These are phyloP conservation scores for Hsuehochloa calcarea DNA, from an alignment of 176 grass and related monocot genomes.

Conservation along the genomic window DNA sequence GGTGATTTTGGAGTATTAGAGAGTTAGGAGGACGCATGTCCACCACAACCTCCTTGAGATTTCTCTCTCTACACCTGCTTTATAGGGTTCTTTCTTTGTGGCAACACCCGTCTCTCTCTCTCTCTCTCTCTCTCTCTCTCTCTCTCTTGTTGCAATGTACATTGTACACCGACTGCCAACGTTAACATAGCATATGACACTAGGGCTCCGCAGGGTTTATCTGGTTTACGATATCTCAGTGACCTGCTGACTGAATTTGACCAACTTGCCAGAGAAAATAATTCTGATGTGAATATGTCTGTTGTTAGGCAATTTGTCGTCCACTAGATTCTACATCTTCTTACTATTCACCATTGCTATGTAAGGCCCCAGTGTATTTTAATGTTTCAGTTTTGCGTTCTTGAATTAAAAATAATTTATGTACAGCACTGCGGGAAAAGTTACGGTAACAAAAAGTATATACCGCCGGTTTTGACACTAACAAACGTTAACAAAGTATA, in stretches of 20 bases:
- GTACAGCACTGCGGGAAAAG: background rate
- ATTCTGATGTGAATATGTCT: conserved; percentile 9
- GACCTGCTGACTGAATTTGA: conserved; percentile 21
- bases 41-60: conserved; percentile 64
- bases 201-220: conserved; percentile 24
- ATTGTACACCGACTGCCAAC: conserved; percentile 26
- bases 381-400: background rate
- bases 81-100: conserved; percentile 39
- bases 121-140: conserved; percentile 37
- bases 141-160: background rate
- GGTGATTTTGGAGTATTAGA: conserved; percentile 50
- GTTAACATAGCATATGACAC: conserved; percentile 11
- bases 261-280: conserved; percentile 15
- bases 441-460: background rate
- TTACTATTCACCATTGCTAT: conserved; percentile 18
- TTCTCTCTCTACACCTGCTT: conserved; percentile 56
- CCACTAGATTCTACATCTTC: background rate
- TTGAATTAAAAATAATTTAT: background rate
- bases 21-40: conserved; percentile 48
- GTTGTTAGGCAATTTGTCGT: background rate
- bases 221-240: conserved; percentile 24
- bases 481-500: too few species aligned
- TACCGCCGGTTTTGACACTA: too few species aligned
- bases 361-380: background rate
- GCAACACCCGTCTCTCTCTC: background rate